Evolutionary conservation across 1,284 basidiomycete species (phyloP).

Genomic region (Austroboletus niveus): DNA sequence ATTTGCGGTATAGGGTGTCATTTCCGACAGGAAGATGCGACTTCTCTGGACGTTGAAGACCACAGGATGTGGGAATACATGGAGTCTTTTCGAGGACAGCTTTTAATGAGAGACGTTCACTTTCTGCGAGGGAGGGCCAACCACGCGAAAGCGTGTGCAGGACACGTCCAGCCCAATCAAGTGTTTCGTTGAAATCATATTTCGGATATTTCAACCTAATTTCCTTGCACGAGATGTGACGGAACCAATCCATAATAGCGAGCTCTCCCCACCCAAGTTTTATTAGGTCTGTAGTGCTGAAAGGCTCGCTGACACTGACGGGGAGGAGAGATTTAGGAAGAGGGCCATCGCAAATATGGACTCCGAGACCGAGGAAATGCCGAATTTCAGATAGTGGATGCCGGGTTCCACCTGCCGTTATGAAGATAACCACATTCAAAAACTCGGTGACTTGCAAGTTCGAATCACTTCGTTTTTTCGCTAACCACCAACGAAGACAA

Average conservation of each 20-base stretch:
- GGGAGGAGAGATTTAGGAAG: constrained; percentile 78
- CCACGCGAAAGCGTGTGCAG: constrained; percentile 64
- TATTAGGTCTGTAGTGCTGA: constrained; percentile 53
- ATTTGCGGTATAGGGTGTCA: background rate
- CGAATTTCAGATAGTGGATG: constrained; percentile 46
- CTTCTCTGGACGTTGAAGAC: background rate
- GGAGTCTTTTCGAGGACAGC: constrained; percentile 59
- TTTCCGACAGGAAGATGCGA: background rate
- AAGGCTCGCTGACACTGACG: constrained; percentile 56
- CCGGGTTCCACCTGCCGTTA: constrained; percentile 34
- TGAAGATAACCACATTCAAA: constrained; percentile 55
- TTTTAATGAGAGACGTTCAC: constrained; percentile 36
- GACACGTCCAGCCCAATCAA: constrained; percentile 79
- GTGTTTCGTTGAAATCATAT: constrained; percentile 64
- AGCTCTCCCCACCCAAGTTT: constrained; percentile 83
- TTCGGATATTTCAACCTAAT: constrained; percentile 42
- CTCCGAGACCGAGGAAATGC: constrained; percentile 56
- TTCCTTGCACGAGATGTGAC: constrained; percentile 54
- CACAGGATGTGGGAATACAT: constrained; percentile 40
- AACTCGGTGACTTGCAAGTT: constrained; percentile 47
- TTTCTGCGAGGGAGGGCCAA: constrained; percentile 59
- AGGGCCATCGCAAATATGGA: constrained; percentile 56
- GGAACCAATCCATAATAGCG: constrained; percentile 71
- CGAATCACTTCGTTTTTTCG: constrained; percentile 36
- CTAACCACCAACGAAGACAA: constrained; percentile 86